phyloP scores from a whole-genome alignment of 2,329 filamentous ascomycete genomes.

The Aspergillus niger region DNA sequence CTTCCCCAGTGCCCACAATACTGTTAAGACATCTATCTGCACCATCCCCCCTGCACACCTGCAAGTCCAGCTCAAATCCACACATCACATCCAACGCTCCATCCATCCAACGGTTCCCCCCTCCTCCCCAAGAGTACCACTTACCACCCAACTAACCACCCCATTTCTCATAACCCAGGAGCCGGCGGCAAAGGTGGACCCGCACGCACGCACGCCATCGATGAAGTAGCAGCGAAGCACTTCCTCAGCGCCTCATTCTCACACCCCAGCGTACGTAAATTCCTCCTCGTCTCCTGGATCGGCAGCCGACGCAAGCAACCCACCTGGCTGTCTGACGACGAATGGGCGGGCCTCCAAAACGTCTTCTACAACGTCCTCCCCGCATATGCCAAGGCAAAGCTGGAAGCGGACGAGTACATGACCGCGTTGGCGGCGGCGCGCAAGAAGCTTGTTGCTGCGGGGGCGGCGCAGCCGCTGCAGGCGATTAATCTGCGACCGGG shows the following conservation, averaged over 20 bases:
- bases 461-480: conserved; percentile 39
- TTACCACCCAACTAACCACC: not conserved
- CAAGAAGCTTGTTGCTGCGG: conserved; percentile 21
- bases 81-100: not conserved
- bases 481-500: conserved; percentile 57
- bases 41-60: not conserved
- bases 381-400: conserved; percentile 56
- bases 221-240: conserved; percentile 57
- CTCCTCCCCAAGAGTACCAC: not conserved
- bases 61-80: not conserved
- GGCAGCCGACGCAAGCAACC: conserved; percentile 52
- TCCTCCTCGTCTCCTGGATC: conserved; percentile 58
- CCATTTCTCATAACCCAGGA: conserved; percentile 35
- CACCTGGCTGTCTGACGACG: conserved; percentile 54
- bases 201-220: conserved; percentile 53
- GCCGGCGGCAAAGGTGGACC: conserved; percentile 59
- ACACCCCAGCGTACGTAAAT: conserved; percentile 52
- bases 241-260: conserved; percentile 54
- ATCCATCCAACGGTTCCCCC: not conserved
- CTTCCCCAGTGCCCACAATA: no score
- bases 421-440: conserved; percentile 47
- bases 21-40: no score
- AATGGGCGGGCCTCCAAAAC: conserved; percentile 49
- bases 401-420: conserved; percentile 59
- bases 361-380: conserved; percentile 53